A percentile compares a stretch with the other conserved stretches of the same genome.
These are phyloP conservation scores for Rutstroemia sp. DNA, from an alignment of 2,329 filamentous ascomycete species.

Conservation along the genomic window DNA sequence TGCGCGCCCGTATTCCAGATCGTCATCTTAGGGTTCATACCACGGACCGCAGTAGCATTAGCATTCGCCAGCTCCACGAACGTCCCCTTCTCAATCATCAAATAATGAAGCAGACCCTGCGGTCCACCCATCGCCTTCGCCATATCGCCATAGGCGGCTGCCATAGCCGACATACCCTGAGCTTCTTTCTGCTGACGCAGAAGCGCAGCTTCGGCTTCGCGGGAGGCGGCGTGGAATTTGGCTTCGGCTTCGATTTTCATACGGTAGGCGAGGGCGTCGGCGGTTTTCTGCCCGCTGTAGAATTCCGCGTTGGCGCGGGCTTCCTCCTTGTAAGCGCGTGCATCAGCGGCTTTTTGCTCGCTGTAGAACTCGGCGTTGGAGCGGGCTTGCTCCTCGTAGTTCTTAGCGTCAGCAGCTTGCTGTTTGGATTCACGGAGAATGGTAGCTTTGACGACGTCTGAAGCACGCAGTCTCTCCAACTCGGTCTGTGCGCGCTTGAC, in stretches of 20 bases:
- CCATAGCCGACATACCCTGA: constrained; percentile 69
- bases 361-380: constrained; percentile 41
- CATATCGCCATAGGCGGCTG: constrained; percentile 70
- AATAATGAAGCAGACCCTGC: constrained; percentile 69
- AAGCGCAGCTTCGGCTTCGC: constrained; percentile 52
- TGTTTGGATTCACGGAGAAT: constrained; percentile 62
- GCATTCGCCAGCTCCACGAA: constrained; percentile 72
- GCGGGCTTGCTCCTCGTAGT: constrained; percentile 56
- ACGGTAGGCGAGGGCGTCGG: constrained; percentile 44
- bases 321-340: constrained; percentile 34
- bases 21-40: constrained; percentile 81
- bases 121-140: constrained; percentile 69
- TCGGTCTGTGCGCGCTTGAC: constrained; percentile 71
- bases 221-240: constrained; percentile 30
- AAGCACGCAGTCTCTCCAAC: constrained; percentile 70
- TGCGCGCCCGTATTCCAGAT: constrained; percentile 74
- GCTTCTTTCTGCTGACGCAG: constrained; percentile 63
- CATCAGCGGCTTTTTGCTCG: constrained; percentile 46
- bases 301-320: constrained; percentile 9
- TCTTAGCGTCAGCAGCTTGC: constrained; percentile 57
- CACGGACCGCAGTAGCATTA: constrained; percentile 68
- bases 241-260: constrained; percentile 37
- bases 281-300: constrained; percentile 42
- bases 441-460: constrained; percentile 69
- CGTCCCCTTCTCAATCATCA: constrained; percentile 80